Evolutionary conservation across 805 yeast species (phyloP), one percentile per base, ranked within the genome.

Genomic region (Blastobotrys parvus): DNA sequence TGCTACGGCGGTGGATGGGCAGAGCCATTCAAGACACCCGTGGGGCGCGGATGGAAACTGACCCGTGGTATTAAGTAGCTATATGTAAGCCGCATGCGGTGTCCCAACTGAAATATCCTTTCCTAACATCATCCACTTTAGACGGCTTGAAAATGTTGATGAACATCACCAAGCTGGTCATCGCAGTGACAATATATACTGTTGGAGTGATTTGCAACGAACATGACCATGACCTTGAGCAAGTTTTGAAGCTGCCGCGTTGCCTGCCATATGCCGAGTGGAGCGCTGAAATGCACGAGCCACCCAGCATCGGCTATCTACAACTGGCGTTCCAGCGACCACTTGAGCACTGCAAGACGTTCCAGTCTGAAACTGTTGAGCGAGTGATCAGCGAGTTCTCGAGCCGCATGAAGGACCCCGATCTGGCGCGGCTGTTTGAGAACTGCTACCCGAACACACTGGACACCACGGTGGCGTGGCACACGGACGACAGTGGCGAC

Each of bases 381-480:
- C 52, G 55, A 13, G 63, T 78, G 29, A 74, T 87, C 18, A 57
- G 50, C 2, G 80, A 77, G 39, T 64, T 84, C 58, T 71, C 64
- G 39, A 39, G 41, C 10, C 67, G 71, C 49, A 64, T 85, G 16
- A 57, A 59, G 29, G 80, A 80, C 57, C 72, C 72, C 0, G 95
- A 87, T 58, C 61, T 88, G 41, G 82, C 82, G 2, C 64, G 90
- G 40, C 61, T 87, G 44, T 72, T 87, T 52, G 95, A 87, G 55
- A 87, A 87, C 58, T 71, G 90, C 35, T 71, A 86, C 45, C 95
- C 96, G 4, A 87, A 87, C 58, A 87, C 96, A 0, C 63, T 87
- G 42, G 96, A 87, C 55, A 87, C 95, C 0, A 86, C 95, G 0
- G 75, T 87, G 38, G 66, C 83, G 42, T 87, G 87, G 85, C 36